Evolutionary conservation across 202 grass and related monocot species (phyloP).

Genomic region (Carex arenaria): DNA sequence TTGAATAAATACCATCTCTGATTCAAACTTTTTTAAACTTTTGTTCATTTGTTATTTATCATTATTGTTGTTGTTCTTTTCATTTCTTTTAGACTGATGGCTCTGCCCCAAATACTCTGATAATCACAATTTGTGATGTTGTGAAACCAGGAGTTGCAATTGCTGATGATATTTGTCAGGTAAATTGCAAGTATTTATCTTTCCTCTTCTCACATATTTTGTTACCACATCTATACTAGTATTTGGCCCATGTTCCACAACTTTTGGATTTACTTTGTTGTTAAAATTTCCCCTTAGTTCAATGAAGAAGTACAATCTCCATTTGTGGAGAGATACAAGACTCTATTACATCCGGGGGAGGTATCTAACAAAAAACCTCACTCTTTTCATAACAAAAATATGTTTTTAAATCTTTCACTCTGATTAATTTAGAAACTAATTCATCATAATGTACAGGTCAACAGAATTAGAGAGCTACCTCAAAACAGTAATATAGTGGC

Average conservation of each 20-base stretch:
- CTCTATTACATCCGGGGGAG: conserved; percentile 93
- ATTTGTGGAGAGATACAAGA: conserved; percentile 93
- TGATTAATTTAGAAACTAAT: conserved; percentile 1
- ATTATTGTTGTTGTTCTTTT: background rate
- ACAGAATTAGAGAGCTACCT: conserved; percentile 97
- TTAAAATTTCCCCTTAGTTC: conserved; percentile 45
- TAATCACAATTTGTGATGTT: conserved; percentile 90
- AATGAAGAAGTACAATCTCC: conserved; percentile 85
- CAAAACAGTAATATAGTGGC: conserved; percentile 75
- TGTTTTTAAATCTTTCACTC: background rate
- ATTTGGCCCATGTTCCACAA: background rate
- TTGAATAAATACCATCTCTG: background rate
- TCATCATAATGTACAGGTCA: conserved; percentile 52
- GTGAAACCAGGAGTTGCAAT: conserved; percentile 87
- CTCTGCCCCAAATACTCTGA: conserved; percentile 77
- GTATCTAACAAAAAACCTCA: conserved; percentile 24
- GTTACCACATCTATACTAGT: background rate
- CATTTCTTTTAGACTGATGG: conserved; percentile 57
- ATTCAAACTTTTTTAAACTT: conserved; percentile 4
- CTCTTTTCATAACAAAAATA: background rate
- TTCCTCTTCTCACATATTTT: conserved; percentile 4
- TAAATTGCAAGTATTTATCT: conserved; percentile 20
- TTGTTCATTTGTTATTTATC: background rate
- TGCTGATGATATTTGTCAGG: conserved; percentile 90
- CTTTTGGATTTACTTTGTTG: conserved; percentile 1